A percentile compares a stretch with the other conserved stretches of the same genome.
phyloP scores from a whole-genome alignment of 805 yeast genomes.

The Schwanniomyces pseudopolymorphus region DNA sequence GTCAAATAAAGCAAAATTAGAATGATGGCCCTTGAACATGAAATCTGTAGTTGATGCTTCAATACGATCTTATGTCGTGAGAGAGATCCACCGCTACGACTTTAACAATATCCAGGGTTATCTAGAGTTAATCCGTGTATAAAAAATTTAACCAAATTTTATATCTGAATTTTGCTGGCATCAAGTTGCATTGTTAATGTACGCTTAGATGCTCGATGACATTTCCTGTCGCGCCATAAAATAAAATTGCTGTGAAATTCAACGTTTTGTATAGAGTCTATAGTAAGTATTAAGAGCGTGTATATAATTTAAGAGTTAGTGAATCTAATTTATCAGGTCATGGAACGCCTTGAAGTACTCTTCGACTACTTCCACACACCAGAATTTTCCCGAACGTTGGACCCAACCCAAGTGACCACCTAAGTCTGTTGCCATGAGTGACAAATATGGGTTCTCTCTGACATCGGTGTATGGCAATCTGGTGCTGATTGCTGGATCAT shows the following conservation, averaged over 20 bases:
- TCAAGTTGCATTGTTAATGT: not conserved
- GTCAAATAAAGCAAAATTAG: conserved; percentile 34
- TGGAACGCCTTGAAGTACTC: conserved; percentile 30
- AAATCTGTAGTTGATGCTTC: not conserved
- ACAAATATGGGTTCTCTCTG: conserved; percentile 55
- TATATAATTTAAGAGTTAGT: not conserved
- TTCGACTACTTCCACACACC: conserved; percentile 49
- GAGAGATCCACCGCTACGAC: not conserved
- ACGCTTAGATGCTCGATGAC: not conserved
- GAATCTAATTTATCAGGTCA: conserved; percentile 6
- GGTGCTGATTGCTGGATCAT: conserved; percentile 72
- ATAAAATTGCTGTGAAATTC: not conserved
- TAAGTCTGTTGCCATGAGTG: conserved; percentile 56
- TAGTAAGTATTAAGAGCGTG: not conserved
- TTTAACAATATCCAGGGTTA: not conserved
- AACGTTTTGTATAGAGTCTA: not conserved
- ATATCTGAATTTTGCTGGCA: not conserved
- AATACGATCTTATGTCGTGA: not conserved
- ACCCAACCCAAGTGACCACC: conserved; percentile 91
- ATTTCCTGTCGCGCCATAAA: not conserved
- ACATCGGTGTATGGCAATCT: conserved; percentile 54
- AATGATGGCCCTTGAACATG: conserved; percentile 20
- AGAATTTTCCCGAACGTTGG: conserved; percentile 55
- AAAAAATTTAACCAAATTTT: not conserved
- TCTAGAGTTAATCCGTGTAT: not conserved